phyloP scores from a whole-genome alignment of 1,139 yeast genomes.

The Blastobotrys elegans region DNA sequence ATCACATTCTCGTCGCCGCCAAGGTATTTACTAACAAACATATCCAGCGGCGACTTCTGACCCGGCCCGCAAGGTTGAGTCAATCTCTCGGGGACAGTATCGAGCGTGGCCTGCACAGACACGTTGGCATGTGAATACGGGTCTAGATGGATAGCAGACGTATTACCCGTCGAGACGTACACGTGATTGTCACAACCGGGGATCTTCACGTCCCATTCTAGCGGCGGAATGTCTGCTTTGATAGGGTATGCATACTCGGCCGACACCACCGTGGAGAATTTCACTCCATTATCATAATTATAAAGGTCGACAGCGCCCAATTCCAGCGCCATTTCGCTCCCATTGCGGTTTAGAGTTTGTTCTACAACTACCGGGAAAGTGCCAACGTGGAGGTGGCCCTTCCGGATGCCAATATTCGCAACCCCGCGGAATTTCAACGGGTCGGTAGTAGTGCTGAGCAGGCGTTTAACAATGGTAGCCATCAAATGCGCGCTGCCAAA shows the following conservation, averaged over 20 bases:
- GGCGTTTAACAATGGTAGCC: constrained; percentile 20
- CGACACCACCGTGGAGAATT: constrained; percentile 17
- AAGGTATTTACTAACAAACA: constrained; percentile 22
- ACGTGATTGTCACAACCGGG: constrained; percentile 24
- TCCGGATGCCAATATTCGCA: constrained; percentile 19
- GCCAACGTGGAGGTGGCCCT: constrained; percentile 23
- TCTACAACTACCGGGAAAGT: constrained; percentile 20
- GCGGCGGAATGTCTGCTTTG: constrained; percentile 20
- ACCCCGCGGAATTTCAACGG: constrained; percentile 20
- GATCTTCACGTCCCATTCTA: constrained; percentile 24
- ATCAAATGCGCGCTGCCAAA: constrained; percentile 25
- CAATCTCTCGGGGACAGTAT: constrained; percentile 17
- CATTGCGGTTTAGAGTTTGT: constrained; percentile 18
- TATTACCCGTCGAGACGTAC: constrained; percentile 20
- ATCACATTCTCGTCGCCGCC: constrained; percentile 20
- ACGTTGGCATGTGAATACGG: constrained; percentile 19
- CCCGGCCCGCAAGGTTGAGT: constrained; percentile 20
- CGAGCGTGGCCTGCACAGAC: constrained; percentile 18
- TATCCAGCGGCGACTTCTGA: constrained; percentile 23
- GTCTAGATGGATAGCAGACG: constrained; percentile 18
- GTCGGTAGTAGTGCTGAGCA: constrained; percentile 21
- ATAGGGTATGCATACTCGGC: constrained; percentile 18
- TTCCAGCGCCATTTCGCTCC: constrained; percentile 6
- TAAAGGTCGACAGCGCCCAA: constrained; percentile 8
- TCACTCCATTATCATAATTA: constrained; percentile 12